Base-by-base conservation (phyloP, 2,329 filamentous ascomycete species). In the Beauveria varroae region DNA sequence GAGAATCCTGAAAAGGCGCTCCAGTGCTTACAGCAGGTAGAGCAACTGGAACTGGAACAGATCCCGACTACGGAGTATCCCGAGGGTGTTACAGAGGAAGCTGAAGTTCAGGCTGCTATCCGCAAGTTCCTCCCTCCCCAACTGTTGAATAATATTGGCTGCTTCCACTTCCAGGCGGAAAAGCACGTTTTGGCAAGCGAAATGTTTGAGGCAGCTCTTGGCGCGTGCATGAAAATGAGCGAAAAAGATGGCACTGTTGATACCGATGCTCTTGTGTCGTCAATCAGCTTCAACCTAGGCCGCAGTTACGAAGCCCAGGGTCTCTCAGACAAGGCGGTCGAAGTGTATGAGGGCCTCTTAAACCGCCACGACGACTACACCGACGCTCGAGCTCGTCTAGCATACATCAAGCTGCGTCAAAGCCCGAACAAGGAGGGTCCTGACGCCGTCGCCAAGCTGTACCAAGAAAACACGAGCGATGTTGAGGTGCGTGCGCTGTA, bases 201-300 rank as follows among this genome's bases (percentile, higher is more conserved):
- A 56, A 83, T 96, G 76, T 99, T 98, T 71, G 91, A 99, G 73
- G 87, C 90, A n/a, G 95, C 93, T 0, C 78, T 99, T 59, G 89
- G 88, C 64, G 91, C 93, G 18, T 97, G 93, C 70, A 86, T 96
- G 67, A 89, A 89, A 67, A 87, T 91, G 64, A 86, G 86, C 52
- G 87, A 91, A 68, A 88, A 86, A 68, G 88, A 92, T 47, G 83
- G 88, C 57, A 84, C 85, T 1, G 82, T 88, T 64, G 95, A 98
- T 71, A 93, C 88, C 0, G 95, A 99, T 74, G 91, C 92, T 16
- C 81, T 99, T 5, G 88, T 98, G 28, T 96, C 93, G 0, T 96
- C 93, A 3, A 96, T 99, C 72, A 96, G 91, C 72, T 99, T 95
- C 81, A 99, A 98, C 69, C 85, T 99, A 46, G 95, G 90, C 30